Evolutionary conservation across 2,329 filamentous ascomycete genomes (phyloP), one percentile per base, ranked within the genome.

Genomic region (Pestalotiopsis sp.): DNA sequence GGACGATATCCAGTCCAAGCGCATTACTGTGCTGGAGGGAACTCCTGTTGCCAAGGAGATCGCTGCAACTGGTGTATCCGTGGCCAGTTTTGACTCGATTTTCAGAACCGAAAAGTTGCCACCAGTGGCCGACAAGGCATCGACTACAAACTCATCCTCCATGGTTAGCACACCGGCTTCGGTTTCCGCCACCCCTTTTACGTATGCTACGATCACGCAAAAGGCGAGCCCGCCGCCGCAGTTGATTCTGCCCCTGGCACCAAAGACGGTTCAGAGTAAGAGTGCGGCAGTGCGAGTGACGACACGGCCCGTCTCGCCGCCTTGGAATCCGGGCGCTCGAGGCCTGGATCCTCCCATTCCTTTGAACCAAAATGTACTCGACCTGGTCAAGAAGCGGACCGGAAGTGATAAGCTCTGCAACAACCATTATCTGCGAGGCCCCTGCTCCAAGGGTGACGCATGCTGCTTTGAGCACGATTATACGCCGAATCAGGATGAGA

Each of bases 391-490:
- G 79, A 87, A 84, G 74, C 82, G 87, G 69, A 85, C 84, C 67
- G 85, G 85, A 39, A 80, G 78, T 72, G 83, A 85, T 70, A 90
- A 90, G 77, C 79, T 90, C 7, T 91, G 89, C 81, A 90, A 90
- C 75, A 88, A 88, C 63, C 86, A 89, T 73, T 90, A 88, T 73
- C 82, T 91, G 38, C 82, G 87, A 20, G 87, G 87, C 0, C 85
- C 85, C 0, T 91, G 89, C 72, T 75, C 81, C 62, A 90, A 89
- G 72, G 83, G 82, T 11, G 80, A 84, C n/a, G 79, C 81, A 4
- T 91, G 89, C 77, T 81, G 79, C 64, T 91, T 89, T 73, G 85
- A 87, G 69, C 89, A 91, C 76, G 80, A 84, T 61, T 86, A 89
- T 73, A 84, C 81, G 71, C 83, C 85, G 2, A 84, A 81, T 4